These are phyloP conservation scores for Elsinoe arachidis DNA, from an alignment of 2,329 filamentous ascomycete genomes.

Conservation along the genomic window DNA sequence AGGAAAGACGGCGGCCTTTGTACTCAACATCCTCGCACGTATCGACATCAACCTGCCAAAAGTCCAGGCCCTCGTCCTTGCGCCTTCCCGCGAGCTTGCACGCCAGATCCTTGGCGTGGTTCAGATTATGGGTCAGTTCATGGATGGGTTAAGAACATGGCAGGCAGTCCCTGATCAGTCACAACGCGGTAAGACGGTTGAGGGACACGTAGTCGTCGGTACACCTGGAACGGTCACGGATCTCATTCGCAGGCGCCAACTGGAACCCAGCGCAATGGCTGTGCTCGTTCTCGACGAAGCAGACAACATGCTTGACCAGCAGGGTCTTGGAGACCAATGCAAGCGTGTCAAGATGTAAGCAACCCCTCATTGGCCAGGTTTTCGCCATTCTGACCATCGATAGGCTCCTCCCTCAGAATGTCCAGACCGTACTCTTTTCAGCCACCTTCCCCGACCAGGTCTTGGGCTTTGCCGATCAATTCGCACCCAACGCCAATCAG, in stretches of 20 bases:
- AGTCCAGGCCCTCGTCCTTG: constrained; percentile 81
- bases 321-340: constrained; percentile 92
- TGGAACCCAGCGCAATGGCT: constrained; percentile 64
- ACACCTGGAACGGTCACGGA: constrained; percentile 92
- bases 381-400: not conserved
- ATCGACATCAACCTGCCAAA: constrained; percentile 62
- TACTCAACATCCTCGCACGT: constrained; percentile 81
- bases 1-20: constrained; percentile 94
- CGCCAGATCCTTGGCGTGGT: constrained; percentile 88
- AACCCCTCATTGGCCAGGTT: not conserved
- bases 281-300: constrained; percentile 91
- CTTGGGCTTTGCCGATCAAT: constrained; percentile 70
- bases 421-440: constrained; percentile 93
- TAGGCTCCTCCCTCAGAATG: constrained; percentile 61
- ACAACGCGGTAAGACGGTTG: constrained; percentile 58
- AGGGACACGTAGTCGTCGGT: constrained; percentile 76
- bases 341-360: constrained; percentile 74
- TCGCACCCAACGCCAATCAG: constrained; percentile 76
- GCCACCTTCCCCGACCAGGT: constrained; percentile 87
- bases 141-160: constrained; percentile 63
- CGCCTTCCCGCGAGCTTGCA: constrained; percentile 87
- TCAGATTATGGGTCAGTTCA: constrained; percentile 72
- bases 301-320: constrained; percentile 96
- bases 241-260: constrained; percentile 65
- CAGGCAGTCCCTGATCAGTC: constrained; percentile 75